Evolutionary conservation across 1,284 basidiomycete genomes (phyloP).

Genomic region (Coniophora puteana): DNA sequence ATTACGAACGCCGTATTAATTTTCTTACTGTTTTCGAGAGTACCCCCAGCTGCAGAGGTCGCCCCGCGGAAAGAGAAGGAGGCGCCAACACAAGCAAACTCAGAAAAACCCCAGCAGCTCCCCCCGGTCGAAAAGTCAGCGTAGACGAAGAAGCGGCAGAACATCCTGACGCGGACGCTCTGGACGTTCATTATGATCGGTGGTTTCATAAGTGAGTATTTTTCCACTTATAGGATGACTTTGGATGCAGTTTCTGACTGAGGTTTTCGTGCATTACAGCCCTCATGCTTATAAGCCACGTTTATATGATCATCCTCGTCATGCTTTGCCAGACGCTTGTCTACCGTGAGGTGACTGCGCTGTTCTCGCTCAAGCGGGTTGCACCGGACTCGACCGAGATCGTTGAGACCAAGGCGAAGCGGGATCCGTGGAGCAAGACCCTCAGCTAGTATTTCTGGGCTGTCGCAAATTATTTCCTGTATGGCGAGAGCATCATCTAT

Average conservation of each 20-base stretch:
- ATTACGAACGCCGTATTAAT: not conserved
- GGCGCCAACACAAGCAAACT: too few relatives aligned
- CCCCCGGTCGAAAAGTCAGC: constrained; percentile 31
- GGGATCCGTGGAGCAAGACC: constrained; percentile 94
- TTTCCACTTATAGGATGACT: constrained; percentile 1
- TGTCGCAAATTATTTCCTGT: constrained; percentile 96
- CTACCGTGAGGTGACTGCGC: constrained; percentile 92
- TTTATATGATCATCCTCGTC: constrained; percentile 90
- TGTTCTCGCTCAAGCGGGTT: constrained; percentile 79
- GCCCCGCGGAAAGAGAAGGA: too few relatives aligned
- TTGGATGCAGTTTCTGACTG: constrained; percentile 13
- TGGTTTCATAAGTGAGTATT: constrained; percentile 78
- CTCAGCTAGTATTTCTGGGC: constrained; percentile 99
- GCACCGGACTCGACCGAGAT: constrained; percentile 41
- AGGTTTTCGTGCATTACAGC: too few relatives aligned
- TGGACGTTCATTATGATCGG: constrained; percentile 98
- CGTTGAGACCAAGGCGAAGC: constrained; percentile 43
- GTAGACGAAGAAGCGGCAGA: constrained; percentile 76
- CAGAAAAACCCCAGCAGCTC: too few relatives aligned
- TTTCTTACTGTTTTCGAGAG: too few relatives aligned
- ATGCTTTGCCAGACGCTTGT: constrained; percentile 91
- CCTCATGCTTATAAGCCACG: constrained; percentile 84
- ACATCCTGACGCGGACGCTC: constrained; percentile 79
- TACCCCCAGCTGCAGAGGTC: too few relatives aligned
- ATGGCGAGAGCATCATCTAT: constrained; percentile 99